These are phyloP conservation scores for Trypanosoma theileri DNA, from an alignment of 208 protist species.

Conservation along the genomic window DNA sequence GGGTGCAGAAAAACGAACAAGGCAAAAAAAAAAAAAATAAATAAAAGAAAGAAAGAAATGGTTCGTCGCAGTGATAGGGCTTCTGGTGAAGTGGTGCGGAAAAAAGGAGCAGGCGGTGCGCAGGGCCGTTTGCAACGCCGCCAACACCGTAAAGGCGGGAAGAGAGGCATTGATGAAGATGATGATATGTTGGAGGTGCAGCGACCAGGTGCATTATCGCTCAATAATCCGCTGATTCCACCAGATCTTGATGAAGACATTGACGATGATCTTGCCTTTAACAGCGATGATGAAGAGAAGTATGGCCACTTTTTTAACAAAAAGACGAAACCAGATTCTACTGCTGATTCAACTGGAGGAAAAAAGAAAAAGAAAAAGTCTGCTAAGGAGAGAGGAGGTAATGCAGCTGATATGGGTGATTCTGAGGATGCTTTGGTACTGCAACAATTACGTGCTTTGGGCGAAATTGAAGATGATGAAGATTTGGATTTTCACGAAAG, in stretches of 20 bases:
- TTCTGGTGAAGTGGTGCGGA: constrained; percentile 3
- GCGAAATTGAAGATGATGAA: constrained; percentile 47
- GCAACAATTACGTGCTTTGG: constrained; percentile 46
- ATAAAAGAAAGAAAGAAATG: not conserved
- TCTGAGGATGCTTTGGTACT: constrained; percentile 52
- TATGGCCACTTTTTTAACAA: constrained; percentile 83
- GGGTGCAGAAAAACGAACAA: not conserved
- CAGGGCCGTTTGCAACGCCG: not conserved
- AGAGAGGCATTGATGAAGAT: not conserved
- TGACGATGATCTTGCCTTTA: constrained; percentile 89
- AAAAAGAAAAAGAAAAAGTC: constrained; percentile 32
- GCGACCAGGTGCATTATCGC: constrained; percentile 60
- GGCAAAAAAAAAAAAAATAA: not conserved
- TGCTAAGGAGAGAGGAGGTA: not conserved
- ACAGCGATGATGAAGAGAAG: constrained; percentile 87
- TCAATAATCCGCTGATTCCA: constrained; percentile 83
- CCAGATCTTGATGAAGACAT: constrained; percentile 88
- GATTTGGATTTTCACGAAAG: constrained; percentile 67
- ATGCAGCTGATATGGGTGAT: constrained; percentile 16
- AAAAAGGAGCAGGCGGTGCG: not conserved
- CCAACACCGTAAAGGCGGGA: not conserved
- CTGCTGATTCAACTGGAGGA: constrained; percentile 5
- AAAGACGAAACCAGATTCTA: constrained; percentile 18
- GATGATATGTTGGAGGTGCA: constrained; percentile 42
- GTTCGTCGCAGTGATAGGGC: constrained; percentile 21